Percentiles rank a stretch among this genome's conserved stretches.
phyloP scores from a whole-genome alignment of 306 rosid genomes.

The Nissolia schottii region DNA sequence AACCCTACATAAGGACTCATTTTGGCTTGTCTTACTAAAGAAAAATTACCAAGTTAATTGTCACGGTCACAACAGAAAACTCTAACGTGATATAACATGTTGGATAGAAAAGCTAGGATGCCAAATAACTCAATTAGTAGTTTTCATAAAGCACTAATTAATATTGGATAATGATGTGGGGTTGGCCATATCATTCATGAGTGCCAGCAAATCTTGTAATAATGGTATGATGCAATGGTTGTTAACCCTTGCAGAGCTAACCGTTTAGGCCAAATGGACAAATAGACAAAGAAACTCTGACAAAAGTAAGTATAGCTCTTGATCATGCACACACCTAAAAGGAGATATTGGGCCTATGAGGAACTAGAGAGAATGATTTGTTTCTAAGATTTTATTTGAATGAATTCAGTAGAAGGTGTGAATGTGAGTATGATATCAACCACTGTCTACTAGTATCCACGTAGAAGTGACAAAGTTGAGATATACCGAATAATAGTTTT shows the following conservation, averaged over 20 bases:
- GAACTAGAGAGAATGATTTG: background rate
- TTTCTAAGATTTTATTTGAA: background rate
- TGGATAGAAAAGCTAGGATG: background rate
- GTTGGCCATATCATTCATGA: background rate
- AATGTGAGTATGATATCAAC: background rate
- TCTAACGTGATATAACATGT: background rate
- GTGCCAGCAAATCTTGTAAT: background rate
- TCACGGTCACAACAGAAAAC: background rate
- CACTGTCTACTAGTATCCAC: background rate
- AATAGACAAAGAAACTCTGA: background rate
- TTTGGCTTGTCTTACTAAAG: background rate
- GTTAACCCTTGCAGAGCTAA: background rate
- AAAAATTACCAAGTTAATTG: background rate
- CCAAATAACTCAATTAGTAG: background rate
- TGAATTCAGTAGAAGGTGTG: background rate
- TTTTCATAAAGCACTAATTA: background rate
- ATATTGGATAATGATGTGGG: background rate
- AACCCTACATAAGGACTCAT: background rate
- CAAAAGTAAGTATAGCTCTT: background rate
- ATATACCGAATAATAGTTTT: too few relatives aligned
- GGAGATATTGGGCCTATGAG: background rate
- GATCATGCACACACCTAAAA: background rate
- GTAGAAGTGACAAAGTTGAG: background rate
- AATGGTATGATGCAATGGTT: background rate
- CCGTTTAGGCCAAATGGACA: background rate